Evolutionary conservation across 2,329 filamentous ascomycete genomes (phyloP).

Genomic region (Calonectria pteridis): DNA sequence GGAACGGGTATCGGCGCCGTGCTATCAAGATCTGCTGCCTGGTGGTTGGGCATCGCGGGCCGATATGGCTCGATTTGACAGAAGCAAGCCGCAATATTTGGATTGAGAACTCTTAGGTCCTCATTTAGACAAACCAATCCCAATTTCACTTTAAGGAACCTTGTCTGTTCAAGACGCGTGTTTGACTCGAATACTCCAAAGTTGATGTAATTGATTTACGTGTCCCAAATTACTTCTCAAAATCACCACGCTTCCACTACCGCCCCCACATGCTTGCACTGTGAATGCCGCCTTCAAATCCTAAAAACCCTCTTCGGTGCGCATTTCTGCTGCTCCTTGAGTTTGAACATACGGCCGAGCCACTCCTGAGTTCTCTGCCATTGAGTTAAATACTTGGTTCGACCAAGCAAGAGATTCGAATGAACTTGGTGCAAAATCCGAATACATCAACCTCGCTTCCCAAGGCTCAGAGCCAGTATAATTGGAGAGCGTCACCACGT

Average conservation of each 20-base stretch:
- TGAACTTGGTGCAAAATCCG: background rate
- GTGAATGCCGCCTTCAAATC: background rate
- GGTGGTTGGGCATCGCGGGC: background rate
- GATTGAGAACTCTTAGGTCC: too few species aligned
- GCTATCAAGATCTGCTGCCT: rapidly evolving
- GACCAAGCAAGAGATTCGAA: background rate
- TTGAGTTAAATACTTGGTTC: background rate
- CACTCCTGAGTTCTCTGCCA: background rate
- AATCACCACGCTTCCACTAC: background rate
- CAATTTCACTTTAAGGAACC: too few species aligned
- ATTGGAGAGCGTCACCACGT: background rate
- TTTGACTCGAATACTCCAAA: too few species aligned
- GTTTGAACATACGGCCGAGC: background rate
- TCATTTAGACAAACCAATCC: too few species aligned
- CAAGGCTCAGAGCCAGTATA: background rate
- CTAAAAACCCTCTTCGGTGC: background rate
- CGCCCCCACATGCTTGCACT: background rate
- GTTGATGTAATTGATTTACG: too few species aligned
- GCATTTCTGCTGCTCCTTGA: background rate
- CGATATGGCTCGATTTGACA: too few species aligned
- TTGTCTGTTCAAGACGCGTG: too few species aligned
- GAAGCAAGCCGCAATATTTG: too few species aligned
- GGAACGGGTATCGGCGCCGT: background rate
- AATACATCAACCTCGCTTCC: background rate
- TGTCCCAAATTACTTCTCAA: background rate